phyloP scores from a whole-genome alignment of 257 asterid species.

The Plectranthus barbatus region DNA sequence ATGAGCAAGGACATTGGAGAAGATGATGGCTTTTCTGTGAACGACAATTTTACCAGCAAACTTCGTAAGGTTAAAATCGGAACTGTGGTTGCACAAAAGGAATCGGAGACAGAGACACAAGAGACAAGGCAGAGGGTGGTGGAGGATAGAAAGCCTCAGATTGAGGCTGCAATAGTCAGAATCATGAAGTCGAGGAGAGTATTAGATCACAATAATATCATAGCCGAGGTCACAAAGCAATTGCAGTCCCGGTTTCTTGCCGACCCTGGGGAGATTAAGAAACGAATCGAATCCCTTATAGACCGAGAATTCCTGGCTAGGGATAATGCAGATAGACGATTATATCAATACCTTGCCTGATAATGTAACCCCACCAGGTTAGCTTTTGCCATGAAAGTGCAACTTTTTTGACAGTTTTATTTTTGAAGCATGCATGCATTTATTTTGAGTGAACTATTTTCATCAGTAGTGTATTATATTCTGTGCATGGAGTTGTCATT shows the following conservation, averaged over 20 bases:
- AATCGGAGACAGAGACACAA: constrained; percentile 84
- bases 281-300: constrained; percentile 73
- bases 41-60: constrained; percentile 69
- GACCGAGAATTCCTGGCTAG: constrained; percentile 86
- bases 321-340: constrained; percentile 54
- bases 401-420: constrained; percentile 9
- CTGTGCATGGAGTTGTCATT: not conserved
- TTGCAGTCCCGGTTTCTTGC: constrained; percentile 80
- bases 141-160: constrained; percentile 90
- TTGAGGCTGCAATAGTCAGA: constrained; percentile 83
- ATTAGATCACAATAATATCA: constrained; percentile 77
- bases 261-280: constrained; percentile 76
- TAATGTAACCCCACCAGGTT: not conserved
- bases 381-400: constrained; percentile 7
- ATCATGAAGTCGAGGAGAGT: constrained; percentile 83
- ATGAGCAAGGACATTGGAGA: constrained; percentile 82
- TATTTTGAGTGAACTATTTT: constrained; percentile 11
- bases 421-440: constrained; percentile 17
- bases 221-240: constrained; percentile 80
- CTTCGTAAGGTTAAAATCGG: constrained; percentile 81
- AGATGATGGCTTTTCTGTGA: constrained; percentile 54
- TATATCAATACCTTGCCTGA: constrained; percentile 69
- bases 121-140: constrained; percentile 90
- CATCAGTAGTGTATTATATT: too few relatives aligned
- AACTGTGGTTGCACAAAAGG: constrained; percentile 85